Evolutionary conservation across 345 rosid species (phyloP).

Genomic region (Eucalyptus cladocalyx): DNA sequence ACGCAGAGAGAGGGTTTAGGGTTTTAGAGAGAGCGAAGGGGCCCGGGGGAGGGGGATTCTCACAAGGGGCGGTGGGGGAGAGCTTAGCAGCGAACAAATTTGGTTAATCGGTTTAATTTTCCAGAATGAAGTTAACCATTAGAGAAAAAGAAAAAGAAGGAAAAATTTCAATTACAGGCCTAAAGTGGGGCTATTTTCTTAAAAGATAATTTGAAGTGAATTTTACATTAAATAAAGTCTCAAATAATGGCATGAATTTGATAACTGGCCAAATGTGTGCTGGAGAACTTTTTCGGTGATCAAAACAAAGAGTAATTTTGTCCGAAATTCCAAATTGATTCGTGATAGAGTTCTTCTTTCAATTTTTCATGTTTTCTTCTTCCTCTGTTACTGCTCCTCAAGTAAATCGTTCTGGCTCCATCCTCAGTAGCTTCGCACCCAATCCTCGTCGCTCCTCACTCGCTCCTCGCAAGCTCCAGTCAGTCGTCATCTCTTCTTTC

Average conservation of each 20-base stretch:
- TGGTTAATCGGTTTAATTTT: not conserved
- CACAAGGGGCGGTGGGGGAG: too few relatives aligned
- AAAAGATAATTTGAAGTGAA: rapidly evolving
- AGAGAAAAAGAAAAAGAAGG: too few relatives aligned
- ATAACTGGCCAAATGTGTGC: rapidly evolving
- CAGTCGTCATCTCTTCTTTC: not conserved
- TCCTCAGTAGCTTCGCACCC: not conserved
- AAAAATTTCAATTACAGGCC: too few relatives aligned
- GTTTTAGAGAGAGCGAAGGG: not conserved
- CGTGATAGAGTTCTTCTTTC: not conserved
- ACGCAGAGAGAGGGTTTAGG: not conserved
- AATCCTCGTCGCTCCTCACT: not conserved
- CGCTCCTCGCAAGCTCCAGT: not conserved
- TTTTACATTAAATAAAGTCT: rapidly evolving
- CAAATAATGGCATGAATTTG: rapidly evolving
- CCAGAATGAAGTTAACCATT: not conserved
- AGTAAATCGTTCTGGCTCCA: not conserved
- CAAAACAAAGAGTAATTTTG: not conserved
- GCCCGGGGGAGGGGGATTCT: too few relatives aligned
- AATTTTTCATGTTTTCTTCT: not conserved
- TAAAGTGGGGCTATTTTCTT: too few relatives aligned
- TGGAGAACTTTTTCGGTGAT: rapidly evolving
- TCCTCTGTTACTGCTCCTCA: not conserved
- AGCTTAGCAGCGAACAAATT: too few relatives aligned
- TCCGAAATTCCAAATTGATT: not conserved